Conservation (phyloP, 106 monocot species). For the Chionographis japonica region DNA sequence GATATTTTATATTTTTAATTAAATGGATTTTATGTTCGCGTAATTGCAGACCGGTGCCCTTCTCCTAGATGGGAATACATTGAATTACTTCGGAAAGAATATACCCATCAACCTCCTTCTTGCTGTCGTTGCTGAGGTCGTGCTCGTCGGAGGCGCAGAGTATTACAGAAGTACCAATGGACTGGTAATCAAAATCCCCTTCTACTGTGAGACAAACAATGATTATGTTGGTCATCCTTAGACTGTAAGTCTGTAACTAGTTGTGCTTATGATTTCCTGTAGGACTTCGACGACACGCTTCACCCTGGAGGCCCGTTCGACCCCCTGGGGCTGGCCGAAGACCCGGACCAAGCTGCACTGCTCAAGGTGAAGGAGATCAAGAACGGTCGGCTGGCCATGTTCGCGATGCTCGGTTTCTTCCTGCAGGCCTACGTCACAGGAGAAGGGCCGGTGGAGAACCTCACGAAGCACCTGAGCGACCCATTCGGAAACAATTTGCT, state of each 20-base stretch:
- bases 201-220: background rate
- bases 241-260: too few relatives aligned
- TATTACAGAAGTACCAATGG: slow-evolving; percentile 91
- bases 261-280: background rate
- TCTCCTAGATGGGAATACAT: slow-evolving; percentile 80
- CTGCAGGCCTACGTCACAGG: slow-evolving; percentile 95
- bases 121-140: slow-evolving; percentile 65
- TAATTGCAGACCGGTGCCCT: slow-evolving; percentile 70
- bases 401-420: slow-evolving; percentile 96
- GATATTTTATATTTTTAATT: background rate
- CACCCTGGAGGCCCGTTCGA: slow-evolving; percentile 94
- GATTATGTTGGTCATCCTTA: too few relatives aligned
- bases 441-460: slow-evolving; percentile 96
- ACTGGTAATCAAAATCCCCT: slow-evolving; percentile 33
- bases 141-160: slow-evolving; percentile 92
- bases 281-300: slow-evolving; percentile 84
- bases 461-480: slow-evolving; percentile 77
- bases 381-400: slow-evolving; percentile 95
- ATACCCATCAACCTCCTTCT: slow-evolving; percentile 79
- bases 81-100: slow-evolving; percentile 92
- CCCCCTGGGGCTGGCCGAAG: slow-evolving; percentile 73
- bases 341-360: slow-evolving; percentile 79
- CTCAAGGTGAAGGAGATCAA: slow-evolving; percentile 99
- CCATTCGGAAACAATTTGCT: slow-evolving; percentile 93
- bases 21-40: too few relatives aligned